Conservation (phyloP, 1,284 basidiomycete species). For the Puccinia novopanici region DNA sequence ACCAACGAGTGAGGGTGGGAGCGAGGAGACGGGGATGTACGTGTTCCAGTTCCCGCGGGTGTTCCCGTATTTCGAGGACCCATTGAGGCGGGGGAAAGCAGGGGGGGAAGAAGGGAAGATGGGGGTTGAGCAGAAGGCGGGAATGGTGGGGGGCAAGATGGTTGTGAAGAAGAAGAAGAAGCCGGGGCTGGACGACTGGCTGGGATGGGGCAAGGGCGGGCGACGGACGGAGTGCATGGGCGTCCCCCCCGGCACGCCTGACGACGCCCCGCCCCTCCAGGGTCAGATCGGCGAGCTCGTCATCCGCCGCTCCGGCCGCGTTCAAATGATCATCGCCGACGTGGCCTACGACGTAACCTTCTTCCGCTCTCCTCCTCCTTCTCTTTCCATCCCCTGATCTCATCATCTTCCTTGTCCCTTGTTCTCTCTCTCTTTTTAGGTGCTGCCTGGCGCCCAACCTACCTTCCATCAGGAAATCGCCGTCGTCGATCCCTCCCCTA, state of each 20-base stretch:
- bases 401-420: no score
- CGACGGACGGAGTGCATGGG: constrained; percentile 22
- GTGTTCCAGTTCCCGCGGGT: constrained; percentile 46
- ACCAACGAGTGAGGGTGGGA: background rate
- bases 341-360: constrained; percentile 41
- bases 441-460: constrained; percentile 32
- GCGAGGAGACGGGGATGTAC: background rate
- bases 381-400: background rate
- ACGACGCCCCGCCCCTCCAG: background rate
- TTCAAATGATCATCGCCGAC: constrained; percentile 45
- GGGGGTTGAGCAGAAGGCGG: background rate
- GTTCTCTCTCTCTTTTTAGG: background rate
- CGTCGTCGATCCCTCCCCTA: constrained; percentile 39
- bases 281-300: constrained; percentile 43
- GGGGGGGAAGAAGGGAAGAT: background rate
- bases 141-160: background rate
- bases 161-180: constrained; percentile 46
- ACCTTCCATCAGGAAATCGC: constrained; percentile 50
- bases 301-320: constrained; percentile 33
- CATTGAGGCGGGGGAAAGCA: background rate
- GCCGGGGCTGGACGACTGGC: constrained; percentile 41
- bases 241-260: constrained; percentile 15
- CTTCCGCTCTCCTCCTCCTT: background rate
- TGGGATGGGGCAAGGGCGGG: constrained; percentile 47
- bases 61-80: constrained; percentile 34